A percentile compares a stretch with the other conserved stretches of the same genome.
phyloP scores from a whole-genome alignment of 495 filamentous ascomycete species.

The Tuber melanosporum region DNA sequence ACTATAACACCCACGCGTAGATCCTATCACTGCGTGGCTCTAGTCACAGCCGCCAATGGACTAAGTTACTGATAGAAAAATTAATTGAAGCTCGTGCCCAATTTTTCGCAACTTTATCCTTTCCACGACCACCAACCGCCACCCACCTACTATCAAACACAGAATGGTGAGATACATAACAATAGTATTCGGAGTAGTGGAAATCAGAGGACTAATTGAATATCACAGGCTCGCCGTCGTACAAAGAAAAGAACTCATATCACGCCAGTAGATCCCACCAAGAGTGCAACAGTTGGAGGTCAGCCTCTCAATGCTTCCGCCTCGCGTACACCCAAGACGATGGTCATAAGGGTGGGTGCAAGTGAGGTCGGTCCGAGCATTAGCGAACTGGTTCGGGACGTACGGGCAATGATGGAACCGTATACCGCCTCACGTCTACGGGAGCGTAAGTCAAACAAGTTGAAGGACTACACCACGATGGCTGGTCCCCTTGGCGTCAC shows the following conservation, averaged over 20 bases:
- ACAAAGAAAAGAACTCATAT: slow-evolving; percentile 87
- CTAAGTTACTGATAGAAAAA: background rate
- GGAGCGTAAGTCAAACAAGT: slow-evolving; percentile 81
- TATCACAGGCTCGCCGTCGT: slow-evolving; percentile 60
- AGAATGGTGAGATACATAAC: background rate
- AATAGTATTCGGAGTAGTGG: background rate
- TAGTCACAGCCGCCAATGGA: slow-evolving; percentile 28
- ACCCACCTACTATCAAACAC: background rate
- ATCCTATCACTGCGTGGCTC: slow-evolving; percentile 19
- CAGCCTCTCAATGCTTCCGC: slow-evolving; percentile 48
- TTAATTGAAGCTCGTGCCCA: slow-evolving; percentile 14
- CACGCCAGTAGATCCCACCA: slow-evolving; percentile 51
- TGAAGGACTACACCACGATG: slow-evolving; percentile 94
- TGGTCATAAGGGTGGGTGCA: slow-evolving; percentile 96
- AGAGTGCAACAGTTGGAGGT: slow-evolving; percentile 42
- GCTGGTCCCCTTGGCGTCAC: slow-evolving; percentile 88
- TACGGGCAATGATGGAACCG: slow-evolving; percentile 90
- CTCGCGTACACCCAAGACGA: slow-evolving; percentile 73
- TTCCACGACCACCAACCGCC: background rate
- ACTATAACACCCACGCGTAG: slow-evolving; percentile 11
- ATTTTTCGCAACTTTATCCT: slow-evolving; percentile 6
- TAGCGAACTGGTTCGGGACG: slow-evolving; percentile 85
- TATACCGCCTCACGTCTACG: slow-evolving; percentile 79
- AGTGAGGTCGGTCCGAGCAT: slow-evolving; percentile 87
- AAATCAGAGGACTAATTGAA: slow-evolving; percentile 46